These are phyloP conservation scores for Neurospora crassa DNA, from an alignment of 2,329 filamentous ascomycete genomes.

Conservation along the genomic window DNA sequence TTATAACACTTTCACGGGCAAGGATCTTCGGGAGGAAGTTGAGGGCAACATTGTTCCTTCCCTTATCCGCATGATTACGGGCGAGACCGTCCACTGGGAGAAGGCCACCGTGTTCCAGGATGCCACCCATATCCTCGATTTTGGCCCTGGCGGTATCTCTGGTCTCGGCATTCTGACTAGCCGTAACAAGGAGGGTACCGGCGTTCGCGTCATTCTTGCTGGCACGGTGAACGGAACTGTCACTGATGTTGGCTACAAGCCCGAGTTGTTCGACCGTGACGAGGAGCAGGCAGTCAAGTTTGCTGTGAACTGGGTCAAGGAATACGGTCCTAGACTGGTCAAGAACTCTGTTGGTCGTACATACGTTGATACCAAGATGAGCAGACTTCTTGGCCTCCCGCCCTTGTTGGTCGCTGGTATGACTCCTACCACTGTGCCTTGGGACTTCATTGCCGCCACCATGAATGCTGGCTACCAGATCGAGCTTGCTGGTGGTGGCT, in stretches of 20 bases:
- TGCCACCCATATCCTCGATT: conserved; percentile 92
- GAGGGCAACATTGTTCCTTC: conserved; percentile 74
- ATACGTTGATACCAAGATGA: conserved; percentile 96
- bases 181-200: conserved; percentile 97
- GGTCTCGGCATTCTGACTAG: conserved; percentile 93
- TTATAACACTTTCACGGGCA: conserved; percentile 80
- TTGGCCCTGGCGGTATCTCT: conserved; percentile 93
- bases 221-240: conserved; percentile 89
- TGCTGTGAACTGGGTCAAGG: conserved; percentile 94
- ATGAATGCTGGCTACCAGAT: conserved; percentile 96
- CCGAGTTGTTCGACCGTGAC: conserved; percentile 93
- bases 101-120: conserved; percentile 82
- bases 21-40: conserved; percentile 65
- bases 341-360: conserved; percentile 84
- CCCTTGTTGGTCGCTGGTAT: conserved; percentile 89
- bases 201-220: conserved; percentile 90
- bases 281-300: conserved; percentile 91
- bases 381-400: conserved; percentile 71
- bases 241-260: conserved; percentile 90
- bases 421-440: conserved; percentile 82
- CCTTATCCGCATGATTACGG: conserved; percentile 86
- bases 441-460: conserved; percentile 84
- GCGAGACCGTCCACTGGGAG: conserved; percentile 93
- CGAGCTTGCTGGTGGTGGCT: conserved; percentile 81
- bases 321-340: conserved; percentile 85